Conservation (phyloP, 1,284 basidiomycete species). For the Boletellus sp. region DNA sequence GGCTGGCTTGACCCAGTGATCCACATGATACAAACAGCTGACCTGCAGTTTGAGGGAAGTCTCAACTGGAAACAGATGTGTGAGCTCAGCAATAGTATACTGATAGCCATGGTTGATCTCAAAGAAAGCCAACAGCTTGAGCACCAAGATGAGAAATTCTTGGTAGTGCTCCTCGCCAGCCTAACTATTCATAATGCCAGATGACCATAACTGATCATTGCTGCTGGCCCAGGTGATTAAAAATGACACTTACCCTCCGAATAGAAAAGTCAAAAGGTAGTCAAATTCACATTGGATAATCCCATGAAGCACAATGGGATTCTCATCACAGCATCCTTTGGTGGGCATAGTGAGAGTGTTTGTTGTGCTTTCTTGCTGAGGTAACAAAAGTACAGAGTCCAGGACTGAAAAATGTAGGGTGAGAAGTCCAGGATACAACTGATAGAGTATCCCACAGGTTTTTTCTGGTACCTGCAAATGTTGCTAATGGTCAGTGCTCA, state of each 20-base stretch:
- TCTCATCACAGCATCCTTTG: constrained; percentile 6
- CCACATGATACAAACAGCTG: constrained; percentile 1
- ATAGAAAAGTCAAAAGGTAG: constrained; percentile 6
- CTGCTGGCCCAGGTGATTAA: too few relatives aligned
- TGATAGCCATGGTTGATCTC: constrained; percentile 3
- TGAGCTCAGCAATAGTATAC: constrained; percentile 3
- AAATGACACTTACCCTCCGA: constrained; percentile 1
- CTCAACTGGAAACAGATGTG: not conserved
- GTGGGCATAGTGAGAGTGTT: too few relatives aligned
- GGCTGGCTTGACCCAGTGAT: constrained; percentile 6
- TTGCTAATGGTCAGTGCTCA: too few relatives aligned
- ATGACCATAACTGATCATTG: too few relatives aligned
- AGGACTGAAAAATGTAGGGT: constrained; percentile 1
- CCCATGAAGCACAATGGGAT: constrained; percentile 5
- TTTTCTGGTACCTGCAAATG: not conserved
- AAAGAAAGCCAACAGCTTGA: constrained; percentile 7
- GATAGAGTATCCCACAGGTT: not conserved
- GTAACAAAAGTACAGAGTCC: constrained; percentile 6
- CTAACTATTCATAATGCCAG: too few relatives aligned
- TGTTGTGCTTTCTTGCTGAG: not conserved
- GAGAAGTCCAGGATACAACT: constrained; percentile 8
- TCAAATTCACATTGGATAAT: constrained; percentile 8
- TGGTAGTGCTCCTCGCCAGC: not conserved
- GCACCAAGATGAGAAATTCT: constrained; percentile 3
- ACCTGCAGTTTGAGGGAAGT: constrained; percentile 5